Base-by-base conservation (phyloP, 306 rosid species). In the Cucurbita argyrosperma region DNA sequence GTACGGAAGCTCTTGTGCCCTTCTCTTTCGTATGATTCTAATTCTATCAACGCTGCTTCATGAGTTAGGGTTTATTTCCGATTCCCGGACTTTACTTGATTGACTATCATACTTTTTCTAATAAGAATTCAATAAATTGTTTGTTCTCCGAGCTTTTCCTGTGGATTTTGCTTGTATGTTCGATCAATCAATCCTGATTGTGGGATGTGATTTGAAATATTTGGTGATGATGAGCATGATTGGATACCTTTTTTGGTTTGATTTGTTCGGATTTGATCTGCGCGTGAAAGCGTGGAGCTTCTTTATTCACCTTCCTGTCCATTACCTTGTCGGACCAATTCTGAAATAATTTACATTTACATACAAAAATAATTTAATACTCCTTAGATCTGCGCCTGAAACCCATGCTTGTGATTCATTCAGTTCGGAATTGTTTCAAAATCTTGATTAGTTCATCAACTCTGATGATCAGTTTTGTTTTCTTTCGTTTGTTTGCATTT, bases 221-320 rank as follows among this genome's bases (percentile, higher is more conserved):
- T 63, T 39, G 70, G 50, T 63, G 70, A 63, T 63, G 70, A 63
- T 63, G 70, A 63, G 40, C 70, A n/a, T 8, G 26, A 40, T 63
- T 63, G 21, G 7, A 16, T n/a, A 3, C 3, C 5, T 38, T 39
- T 4, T 12, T 62, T 39, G 26, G 69, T 63, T 63, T 2, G 26
- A 62, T 62, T 26, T 58, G 16, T 55, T 55, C 23, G 60, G 60
- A 55, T 55, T 12, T 60, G 10, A 60, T 26, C 57, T 53, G 57
- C 23, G 57, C 23, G 57, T 53, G 57, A 53, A 52, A n/a, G 14
- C 5, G 2, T 15, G 5, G 18, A 11, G 18, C 1, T 14, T 51
- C 4, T 51, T 51, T 14, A 51, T 51, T 51, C 19, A 51, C 8
- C 19, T 51, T 13, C 8, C 7, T 13, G 55, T 51, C 19, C 16